These are phyloP conservation scores for Acidiella bohemica DNA, from an alignment of 495 filamentous ascomycete genomes.

Conservation along the genomic window DNA sequence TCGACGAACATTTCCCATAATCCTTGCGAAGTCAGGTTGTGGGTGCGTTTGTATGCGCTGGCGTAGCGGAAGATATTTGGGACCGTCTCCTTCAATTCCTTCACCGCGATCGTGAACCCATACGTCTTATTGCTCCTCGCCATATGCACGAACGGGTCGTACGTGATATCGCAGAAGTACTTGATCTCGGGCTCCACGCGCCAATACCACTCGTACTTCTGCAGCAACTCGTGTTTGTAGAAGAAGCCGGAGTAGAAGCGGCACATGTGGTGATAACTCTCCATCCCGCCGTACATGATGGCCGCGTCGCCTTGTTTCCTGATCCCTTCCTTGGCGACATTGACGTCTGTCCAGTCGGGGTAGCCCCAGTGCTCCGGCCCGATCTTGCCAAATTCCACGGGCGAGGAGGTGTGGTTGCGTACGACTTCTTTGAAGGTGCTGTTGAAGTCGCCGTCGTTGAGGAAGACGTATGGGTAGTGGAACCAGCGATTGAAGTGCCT, in stretches of 20 bases:
- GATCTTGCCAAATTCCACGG: constrained; percentile 91
- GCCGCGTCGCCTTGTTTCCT: constrained; percentile 90
- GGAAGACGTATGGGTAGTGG: constrained; percentile 95
- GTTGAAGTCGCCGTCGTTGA: constrained; percentile 97
- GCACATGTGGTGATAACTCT: constrained; percentile 80
- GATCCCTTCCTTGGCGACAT: constrained; percentile 90
- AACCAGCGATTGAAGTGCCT: constrained; percentile 99
- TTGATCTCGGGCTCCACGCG: constrained; percentile 98
- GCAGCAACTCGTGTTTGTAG: constrained; percentile 89
- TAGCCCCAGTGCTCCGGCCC: constrained; percentile 87
- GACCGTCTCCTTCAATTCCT: constrained; percentile 94
- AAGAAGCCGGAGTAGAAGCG: constrained; percentile 99
- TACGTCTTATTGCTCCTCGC: constrained; percentile 89
- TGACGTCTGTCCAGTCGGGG: constrained; percentile 88
- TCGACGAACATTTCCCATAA: constrained; percentile 99
- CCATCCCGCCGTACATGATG: constrained; percentile 99
- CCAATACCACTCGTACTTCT: constrained; percentile 99
- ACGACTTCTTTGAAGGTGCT: constrained; percentile 79
- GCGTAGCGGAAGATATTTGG: constrained; percentile 99
- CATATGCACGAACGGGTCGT: constrained; percentile 96
- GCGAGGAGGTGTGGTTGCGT: constrained; percentile 70
- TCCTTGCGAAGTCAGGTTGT: constrained; percentile 81
- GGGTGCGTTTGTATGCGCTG: constrained; percentile 92
- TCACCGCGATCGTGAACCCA: constrained; percentile 97
- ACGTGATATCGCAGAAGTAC: constrained; percentile 99